Evolutionary conservation across 2,329 filamentous ascomycete genomes (phyloP).

Genomic region (Penicillium italicum): DNA sequence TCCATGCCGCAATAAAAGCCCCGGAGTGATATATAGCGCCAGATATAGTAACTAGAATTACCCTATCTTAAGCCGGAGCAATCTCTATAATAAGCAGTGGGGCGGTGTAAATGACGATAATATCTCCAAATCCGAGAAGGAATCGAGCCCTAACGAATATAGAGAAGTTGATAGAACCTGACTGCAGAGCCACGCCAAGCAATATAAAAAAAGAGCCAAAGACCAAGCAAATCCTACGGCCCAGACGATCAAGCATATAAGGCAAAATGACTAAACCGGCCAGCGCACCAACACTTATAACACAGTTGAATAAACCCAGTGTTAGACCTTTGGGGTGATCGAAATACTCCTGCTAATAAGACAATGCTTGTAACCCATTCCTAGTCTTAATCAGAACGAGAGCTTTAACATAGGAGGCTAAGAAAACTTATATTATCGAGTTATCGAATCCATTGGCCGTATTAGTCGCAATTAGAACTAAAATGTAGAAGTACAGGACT

Average conservation of each 20-base stretch:
- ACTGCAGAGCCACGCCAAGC: constrained; percentile 30
- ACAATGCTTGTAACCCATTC: constrained; percentile 48
- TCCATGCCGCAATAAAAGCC: constrained; percentile 44
- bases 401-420: background rate
- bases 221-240: constrained; percentile 48
- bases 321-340: constrained; percentile 32
- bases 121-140: constrained; percentile 30
- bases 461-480: constrained; percentile 21
- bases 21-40: constrained; percentile 48
- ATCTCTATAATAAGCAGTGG: constrained; percentile 30
- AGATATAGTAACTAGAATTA: constrained; percentile 26
- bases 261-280: constrained; percentile 48
- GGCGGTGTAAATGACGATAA: constrained; percentile 26
- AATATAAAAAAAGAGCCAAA: constrained; percentile 33
- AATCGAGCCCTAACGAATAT: constrained; percentile 31
- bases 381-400: background rate
- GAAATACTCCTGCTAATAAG: constrained; percentile 43
- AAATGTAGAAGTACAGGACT: constrained; percentile 22
- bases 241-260: constrained; percentile 48
- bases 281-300: constrained; percentile 51
- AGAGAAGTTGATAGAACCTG: constrained; percentile 25
- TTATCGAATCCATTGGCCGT: constrained; percentile 50
- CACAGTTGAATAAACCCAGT: constrained; percentile 47
- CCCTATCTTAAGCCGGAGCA: constrained; percentile 30
- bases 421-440: constrained; percentile 40